phyloP scores from a whole-genome alignment of 2,329 filamentous ascomycete genomes.

The Clathrospora elynae region DNA sequence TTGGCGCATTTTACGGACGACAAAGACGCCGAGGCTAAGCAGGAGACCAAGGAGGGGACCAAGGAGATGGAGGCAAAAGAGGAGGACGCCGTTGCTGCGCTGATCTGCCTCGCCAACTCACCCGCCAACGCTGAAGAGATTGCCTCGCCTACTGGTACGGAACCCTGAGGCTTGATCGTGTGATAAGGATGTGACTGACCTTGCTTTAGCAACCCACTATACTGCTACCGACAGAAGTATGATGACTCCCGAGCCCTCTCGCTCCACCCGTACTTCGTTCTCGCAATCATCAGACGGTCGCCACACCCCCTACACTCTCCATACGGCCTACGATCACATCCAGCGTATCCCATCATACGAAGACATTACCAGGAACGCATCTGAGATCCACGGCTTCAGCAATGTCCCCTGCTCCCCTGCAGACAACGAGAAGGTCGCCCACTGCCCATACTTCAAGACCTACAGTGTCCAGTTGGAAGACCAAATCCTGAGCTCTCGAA shows the following conservation, averaged over 20 bases:
- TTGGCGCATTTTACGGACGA: constrained; percentile 3
- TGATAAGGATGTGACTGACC: background rate
- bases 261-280: constrained; percentile 1
- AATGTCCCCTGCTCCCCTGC: no score
- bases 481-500: no score
- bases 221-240: no score
- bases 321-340: no score
- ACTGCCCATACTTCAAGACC: no score
- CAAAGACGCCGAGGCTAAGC: background rate
- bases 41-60: background rate
- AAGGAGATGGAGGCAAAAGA: background rate
- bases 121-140: background rate
- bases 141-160: background rate
- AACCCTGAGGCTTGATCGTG: background rate
- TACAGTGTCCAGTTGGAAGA: no score
- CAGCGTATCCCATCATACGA: no score
- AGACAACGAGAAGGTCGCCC: no score
- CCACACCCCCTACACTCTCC: no score
- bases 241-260: background rate
- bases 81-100: constrained; percentile 5
- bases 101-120: constrained; percentile 5
- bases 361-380: no score
- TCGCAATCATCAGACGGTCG: no score
- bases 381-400: no score
- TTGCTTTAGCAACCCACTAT: background rate